phyloP scores from a whole-genome alignment of 768 basidiomycete genomes.

The Termitomyces sp. region DNA sequence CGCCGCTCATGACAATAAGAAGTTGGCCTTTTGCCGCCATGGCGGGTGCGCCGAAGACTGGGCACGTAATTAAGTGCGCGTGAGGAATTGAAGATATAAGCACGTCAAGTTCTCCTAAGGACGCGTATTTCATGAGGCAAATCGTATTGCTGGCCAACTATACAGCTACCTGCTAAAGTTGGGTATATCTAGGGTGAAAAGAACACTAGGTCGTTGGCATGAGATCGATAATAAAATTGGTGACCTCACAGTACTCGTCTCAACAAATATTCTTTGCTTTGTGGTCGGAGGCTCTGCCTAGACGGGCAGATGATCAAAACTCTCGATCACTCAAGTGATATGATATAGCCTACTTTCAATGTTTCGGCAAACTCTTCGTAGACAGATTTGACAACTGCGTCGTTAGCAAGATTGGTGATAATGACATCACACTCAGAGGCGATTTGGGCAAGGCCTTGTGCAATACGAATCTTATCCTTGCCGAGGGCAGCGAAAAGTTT shows the following conservation, averaged over 20 bases:
- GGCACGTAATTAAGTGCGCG: constrained; percentile 65
- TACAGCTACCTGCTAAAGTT: constrained; percentile 37
- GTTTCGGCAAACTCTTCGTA: constrained; percentile 58
- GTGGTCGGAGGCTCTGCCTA: constrained; percentile 36
- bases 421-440: constrained; percentile 68
- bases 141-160: background rate
- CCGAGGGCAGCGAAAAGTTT: constrained; percentile 55
- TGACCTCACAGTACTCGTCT: constrained; percentile 66
- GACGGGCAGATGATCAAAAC: constrained; percentile 9
- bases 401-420: constrained; percentile 68
- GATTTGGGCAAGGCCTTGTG: constrained; percentile 51
- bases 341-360: constrained; percentile 39
- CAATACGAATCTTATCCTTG: constrained; percentile 47
- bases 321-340: background rate
- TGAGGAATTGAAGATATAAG: constrained; percentile 55
- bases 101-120: constrained; percentile 61
- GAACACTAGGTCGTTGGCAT: background rate
- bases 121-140: background rate
- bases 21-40: constrained; percentile 64
- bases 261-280: constrained; percentile 72
- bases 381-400: constrained; percentile 60
- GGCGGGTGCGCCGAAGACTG: constrained; percentile 71
- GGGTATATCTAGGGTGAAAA: constrained; percentile 45
- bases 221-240: background rate
- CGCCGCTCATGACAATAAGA: constrained; percentile 74